phyloP scores from a whole-genome alignment of 2,329 filamentous ascomycete species.

The Ambrosiella xylebori region DNA sequence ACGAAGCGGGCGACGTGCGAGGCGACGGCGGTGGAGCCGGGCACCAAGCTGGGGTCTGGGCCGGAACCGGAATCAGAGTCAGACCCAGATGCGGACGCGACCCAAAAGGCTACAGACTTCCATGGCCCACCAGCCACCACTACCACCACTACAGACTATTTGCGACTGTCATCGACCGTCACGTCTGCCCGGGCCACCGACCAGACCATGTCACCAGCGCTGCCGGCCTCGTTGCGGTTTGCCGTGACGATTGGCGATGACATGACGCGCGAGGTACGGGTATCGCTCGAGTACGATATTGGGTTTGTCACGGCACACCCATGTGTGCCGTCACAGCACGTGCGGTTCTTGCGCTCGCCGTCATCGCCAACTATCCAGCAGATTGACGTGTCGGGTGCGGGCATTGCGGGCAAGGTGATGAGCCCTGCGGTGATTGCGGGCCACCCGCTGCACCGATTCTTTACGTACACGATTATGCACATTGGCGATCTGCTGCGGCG shows the following conservation, averaged over 20 bases:
- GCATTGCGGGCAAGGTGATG: slow-evolving; percentile 24
- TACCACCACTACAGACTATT: not conserved
- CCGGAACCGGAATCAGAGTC: no score
- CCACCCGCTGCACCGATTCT: slow-evolving; percentile 46
- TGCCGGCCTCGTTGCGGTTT: slow-evolving; percentile 22
- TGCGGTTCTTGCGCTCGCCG: slow-evolving; percentile 41
- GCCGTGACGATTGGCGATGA: slow-evolving; percentile 19
- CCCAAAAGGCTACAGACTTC: no score
- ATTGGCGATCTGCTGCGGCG: slow-evolving; percentile 37
- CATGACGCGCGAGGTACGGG: slow-evolving; percentile 17
- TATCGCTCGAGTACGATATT: slow-evolving; percentile 38
- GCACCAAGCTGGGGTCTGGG: not conserved
- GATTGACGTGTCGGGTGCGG: slow-evolving; percentile 32
- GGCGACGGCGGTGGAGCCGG: not conserved
- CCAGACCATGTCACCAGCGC: slow-evolving; percentile 18
- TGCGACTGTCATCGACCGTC: slow-evolving; percentile 6
- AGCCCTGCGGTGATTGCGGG: slow-evolving; percentile 35
- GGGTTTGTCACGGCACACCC: slow-evolving; percentile 51
- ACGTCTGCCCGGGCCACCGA: slow-evolving; percentile 16
- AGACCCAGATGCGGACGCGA: no score
- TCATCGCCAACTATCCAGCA: slow-evolving; percentile 42
- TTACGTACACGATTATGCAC: slow-evolving; percentile 41
- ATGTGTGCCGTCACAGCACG: slow-evolving; percentile 39
- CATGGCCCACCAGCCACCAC: no score
- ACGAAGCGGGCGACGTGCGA: not conserved